Base-by-base conservation (phyloP, 1,139 yeast genomes). In the Pichia sp. region DNA sequence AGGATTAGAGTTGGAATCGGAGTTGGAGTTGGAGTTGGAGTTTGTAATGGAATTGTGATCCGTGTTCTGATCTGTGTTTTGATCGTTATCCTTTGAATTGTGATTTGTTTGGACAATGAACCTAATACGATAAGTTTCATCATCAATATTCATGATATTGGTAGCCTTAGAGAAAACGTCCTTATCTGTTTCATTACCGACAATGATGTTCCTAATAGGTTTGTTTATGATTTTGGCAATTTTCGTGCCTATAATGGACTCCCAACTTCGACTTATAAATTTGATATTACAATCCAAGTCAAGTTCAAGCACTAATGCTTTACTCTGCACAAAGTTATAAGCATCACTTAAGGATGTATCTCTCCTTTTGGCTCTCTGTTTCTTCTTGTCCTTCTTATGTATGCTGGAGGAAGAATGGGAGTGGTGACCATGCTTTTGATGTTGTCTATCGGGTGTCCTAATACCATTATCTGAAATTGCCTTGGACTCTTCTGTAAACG, bases 261-360 rank as follows among this genome's bases (percentile, higher is more conserved):
- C 81, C 96, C 96, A 88, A 45, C 80, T 74, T 43, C 70, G 71
- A 44, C 91, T 74, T 23, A 87, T 57, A 55, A 83, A 84, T 36
- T 74, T 72, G n/a, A 91, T 77, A 28, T 69, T 73, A 15, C 96
- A 87, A 49, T 79, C 80, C 51, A 86, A 62, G 51, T 82, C 91
- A 40, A 91, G 62, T 57, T 91, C 98, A 63, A 91, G 62, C 2
- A 91, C 80, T n/a, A 80, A 74, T n/a, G 87, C 79, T 5, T 86
- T 86, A 47, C 79, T 81, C 44, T 73, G 71, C 21, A 36, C 32
- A 26, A 7, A n/a, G 5, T 23, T 10, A 6, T 10, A 19, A 5
- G 21, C 13, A 26, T 15, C 17, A 10, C 13, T 13, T 10, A 14
- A 24, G 4, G 15, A n/a, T 20, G 27, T 16, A 15, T 3, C 11